Percentiles rank a stretch among this genome's conserved stretches.
Evolutionary conservation across 208 protist species (phyloP).

Genomic region (Angomonas ambiguus): DNA sequence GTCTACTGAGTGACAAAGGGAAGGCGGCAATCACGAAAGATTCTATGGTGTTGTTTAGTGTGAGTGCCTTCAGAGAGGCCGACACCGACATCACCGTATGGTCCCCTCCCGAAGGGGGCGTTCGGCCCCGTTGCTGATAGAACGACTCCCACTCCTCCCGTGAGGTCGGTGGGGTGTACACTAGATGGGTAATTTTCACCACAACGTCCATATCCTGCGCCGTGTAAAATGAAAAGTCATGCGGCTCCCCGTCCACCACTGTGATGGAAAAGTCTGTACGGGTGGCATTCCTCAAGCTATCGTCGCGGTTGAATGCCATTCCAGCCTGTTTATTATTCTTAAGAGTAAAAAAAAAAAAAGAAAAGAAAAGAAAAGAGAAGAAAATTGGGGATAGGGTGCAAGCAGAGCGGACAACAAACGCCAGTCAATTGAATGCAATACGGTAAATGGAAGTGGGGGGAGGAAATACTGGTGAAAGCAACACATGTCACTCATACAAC

Average conservation of each 20-base stretch:
- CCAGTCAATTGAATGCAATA: too few species aligned
- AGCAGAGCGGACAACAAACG: background rate
- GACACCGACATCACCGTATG: constrained; percentile 23
- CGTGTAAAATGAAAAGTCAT: constrained; percentile 41
- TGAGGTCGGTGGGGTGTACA: constrained; percentile 61
- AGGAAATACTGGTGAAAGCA: too few species aligned
- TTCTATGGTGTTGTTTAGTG: constrained; percentile 30
- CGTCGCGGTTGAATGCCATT: background rate
- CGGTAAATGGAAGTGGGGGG: too few species aligned
- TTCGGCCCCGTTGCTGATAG: constrained; percentile 6
- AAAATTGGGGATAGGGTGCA: background rate
- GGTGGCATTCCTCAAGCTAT: constrained; percentile 14
- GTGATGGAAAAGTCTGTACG: constrained; percentile 58
- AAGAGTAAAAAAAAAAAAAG: constrained; percentile 3
- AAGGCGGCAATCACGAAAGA: constrained; percentile 59
- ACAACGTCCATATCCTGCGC: constrained; percentile 50
- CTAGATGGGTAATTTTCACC: constrained; percentile 67
- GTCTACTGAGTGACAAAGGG: constrained; percentile 23
- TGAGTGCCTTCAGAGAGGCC: constrained; percentile 48
- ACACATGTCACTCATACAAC: too few species aligned
- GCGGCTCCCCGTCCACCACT: constrained; percentile 55
- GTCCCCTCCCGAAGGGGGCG: background rate
- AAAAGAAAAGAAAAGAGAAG: background rate
- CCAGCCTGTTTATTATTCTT: background rate
- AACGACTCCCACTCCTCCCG: constrained; percentile 32